Conservation (phyloP, 176 grass and related monocot genomes). For the Carex littledalei region DNA sequence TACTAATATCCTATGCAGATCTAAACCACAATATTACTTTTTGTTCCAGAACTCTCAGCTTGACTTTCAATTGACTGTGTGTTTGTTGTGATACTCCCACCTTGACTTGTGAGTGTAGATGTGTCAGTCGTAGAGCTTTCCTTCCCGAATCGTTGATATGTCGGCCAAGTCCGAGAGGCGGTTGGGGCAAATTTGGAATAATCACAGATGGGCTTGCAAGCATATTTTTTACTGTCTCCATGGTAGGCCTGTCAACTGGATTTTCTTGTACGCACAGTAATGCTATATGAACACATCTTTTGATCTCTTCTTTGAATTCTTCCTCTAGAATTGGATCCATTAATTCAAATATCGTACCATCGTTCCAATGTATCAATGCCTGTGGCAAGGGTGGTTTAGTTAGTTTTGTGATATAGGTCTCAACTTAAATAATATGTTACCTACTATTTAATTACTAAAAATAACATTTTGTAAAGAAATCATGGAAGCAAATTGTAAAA, state of each 20-base stretch:
- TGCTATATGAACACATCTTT: constrained; percentile 6
- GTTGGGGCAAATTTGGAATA: not conserved
- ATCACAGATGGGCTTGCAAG: not conserved
- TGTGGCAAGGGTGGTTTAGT: not conserved
- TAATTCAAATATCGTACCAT: not conserved
- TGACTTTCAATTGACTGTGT: not conserved
- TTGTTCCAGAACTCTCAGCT: not conserved
- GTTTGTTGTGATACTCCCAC: not conserved
- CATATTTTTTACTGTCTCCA: constrained; percentile 3
- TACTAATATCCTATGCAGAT: not conserved
- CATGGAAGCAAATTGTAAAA: not conserved
- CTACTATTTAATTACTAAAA: not conserved
- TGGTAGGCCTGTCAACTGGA: constrained; percentile 2
- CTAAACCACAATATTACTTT: not conserved
- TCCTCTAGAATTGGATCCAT: not conserved
- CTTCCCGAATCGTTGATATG: too few relatives aligned
- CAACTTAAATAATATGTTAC: not conserved
- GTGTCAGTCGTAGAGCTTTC: too few relatives aligned
- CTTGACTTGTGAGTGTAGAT: too few relatives aligned
- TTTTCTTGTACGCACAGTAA: constrained; percentile 14
- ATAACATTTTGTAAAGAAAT: not conserved
- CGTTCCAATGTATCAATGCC: not conserved
- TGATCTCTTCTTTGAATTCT: not conserved
- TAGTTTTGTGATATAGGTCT: not conserved
- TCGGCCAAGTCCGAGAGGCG: too few relatives aligned